Percentiles rank a stretch among this genome's conserved stretches.
These are phyloP conservation scores for Pseudocercospora pini-densiflorae DNA, from an alignment of 2,329 filamentous ascomycete genomes.

Conservation along the genomic window DNA sequence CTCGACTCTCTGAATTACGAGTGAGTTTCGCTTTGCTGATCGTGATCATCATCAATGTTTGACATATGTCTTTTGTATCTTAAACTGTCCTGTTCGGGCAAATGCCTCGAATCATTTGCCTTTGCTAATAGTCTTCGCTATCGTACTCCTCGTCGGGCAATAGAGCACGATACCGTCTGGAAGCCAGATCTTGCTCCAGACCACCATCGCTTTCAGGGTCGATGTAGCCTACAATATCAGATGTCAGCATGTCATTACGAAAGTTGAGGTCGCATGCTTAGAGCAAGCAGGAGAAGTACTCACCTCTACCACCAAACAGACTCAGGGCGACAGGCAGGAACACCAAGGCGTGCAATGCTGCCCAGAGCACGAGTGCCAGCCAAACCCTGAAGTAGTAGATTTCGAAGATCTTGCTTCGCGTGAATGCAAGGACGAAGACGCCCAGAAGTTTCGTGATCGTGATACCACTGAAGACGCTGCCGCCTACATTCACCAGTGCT, in stretches of 20 bases:
- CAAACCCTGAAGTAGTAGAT: constrained; percentile 99
- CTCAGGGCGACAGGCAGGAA: constrained; percentile 91
- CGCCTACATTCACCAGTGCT: constrained; percentile 90
- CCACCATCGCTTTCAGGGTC: constrained; percentile 88
- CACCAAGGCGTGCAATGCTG: constrained; percentile 83
- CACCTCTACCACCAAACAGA: constrained; percentile 78
- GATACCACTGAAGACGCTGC: constrained; percentile 93
- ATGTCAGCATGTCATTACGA: constrained; percentile 23
- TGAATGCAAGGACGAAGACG: constrained; percentile 91
- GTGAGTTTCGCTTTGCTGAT: not conserved
- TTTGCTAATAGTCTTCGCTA: constrained; percentile 63
- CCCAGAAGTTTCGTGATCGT: constrained; percentile 94
- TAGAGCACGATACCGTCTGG: constrained; percentile 75
- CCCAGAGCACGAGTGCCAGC: constrained; percentile 88
- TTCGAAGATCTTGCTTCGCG: constrained; percentile 97
- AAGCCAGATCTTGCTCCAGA: constrained; percentile 84
- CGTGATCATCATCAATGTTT: not conserved
- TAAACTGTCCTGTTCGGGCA: not conserved
- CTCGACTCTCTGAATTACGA: not conserved
- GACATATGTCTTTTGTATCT: not conserved
- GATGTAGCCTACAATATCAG: constrained; percentile 66
- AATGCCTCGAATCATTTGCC: not conserved
- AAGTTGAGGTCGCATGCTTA: not conserved
- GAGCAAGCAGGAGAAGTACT: constrained; percentile 33
- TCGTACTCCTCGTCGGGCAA: constrained; percentile 78